These are phyloP conservation scores for Cubamyces sp. DNA, from an alignment of 768 basidiomycete species.

Conservation along the genomic window DNA sequence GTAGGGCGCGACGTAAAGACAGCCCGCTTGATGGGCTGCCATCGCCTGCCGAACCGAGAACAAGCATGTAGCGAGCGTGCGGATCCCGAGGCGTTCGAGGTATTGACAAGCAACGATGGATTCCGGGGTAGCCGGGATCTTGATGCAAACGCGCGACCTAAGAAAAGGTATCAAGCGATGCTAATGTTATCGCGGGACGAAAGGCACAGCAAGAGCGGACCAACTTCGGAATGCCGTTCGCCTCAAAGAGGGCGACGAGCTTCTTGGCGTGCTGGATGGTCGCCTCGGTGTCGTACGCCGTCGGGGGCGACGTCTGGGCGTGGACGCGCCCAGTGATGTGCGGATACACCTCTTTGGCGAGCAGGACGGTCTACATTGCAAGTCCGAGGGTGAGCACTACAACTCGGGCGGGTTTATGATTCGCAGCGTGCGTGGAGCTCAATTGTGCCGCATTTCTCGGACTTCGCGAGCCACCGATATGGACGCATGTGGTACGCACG, in stretches of 20 bases:
- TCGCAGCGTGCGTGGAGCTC: background rate
- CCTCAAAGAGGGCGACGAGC: slow-evolving; percentile 46
- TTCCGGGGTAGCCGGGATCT: slow-evolving; percentile 60
- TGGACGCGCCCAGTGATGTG: slow-evolving; percentile 47
- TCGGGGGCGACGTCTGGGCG: slow-evolving; percentile 47
- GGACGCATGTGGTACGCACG: too few species aligned
- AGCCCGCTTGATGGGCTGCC: slow-evolving; percentile 56
- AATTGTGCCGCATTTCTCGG: too few species aligned
- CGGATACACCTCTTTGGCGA: slow-evolving; percentile 49
- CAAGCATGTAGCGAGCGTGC: slow-evolving; percentile 57
- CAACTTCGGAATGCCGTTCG: slow-evolving; percentile 47
- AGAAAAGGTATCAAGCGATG: too few species aligned
- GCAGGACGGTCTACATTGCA: slow-evolving; percentile 43
- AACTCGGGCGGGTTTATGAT: slow-evolving; percentile 1
- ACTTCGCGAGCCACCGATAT: too few species aligned
- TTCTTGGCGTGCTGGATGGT: slow-evolving; percentile 48
- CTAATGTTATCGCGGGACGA: background rate
- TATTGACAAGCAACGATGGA: slow-evolving; percentile 52
- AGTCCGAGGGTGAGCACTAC: background rate
- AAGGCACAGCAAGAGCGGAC: background rate
- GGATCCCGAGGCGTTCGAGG: slow-evolving; percentile 49
- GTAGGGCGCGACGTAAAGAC: slow-evolving; percentile 58
- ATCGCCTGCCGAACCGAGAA: slow-evolving; percentile 60
- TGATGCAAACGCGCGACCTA: slow-evolving; percentile 58
- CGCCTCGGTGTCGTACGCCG: slow-evolving; percentile 45